Evolutionary conservation across 169 alveolate species (phyloP).

Genomic region (Perkinsus olseni): DNA sequence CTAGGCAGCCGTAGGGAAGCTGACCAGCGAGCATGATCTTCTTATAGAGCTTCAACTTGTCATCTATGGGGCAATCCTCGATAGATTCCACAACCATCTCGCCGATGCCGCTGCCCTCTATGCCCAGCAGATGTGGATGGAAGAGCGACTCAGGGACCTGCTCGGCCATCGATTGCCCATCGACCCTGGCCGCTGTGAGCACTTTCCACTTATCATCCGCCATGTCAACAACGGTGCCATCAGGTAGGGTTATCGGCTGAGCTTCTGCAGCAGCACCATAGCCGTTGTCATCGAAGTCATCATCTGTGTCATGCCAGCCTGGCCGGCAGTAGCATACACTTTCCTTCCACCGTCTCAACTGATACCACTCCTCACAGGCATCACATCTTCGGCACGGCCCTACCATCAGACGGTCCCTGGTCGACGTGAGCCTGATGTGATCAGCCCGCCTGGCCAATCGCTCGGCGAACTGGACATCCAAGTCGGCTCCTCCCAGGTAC

Average conservation of each 20-base stretch:
- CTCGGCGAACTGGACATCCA: not conserved
- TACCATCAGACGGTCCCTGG: not conserved
- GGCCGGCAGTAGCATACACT: not conserved
- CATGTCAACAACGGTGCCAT: not conserved
- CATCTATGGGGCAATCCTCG: not conserved
- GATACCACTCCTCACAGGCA: too few relatives aligned
- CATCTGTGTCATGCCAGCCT: not conserved
- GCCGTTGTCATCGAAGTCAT: not conserved
- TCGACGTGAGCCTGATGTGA: not conserved
- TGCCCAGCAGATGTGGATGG: not conserved
- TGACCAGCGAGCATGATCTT: not conserved
- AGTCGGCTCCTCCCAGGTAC: not conserved
- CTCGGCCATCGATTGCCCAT: not conserved
- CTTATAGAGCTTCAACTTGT: not conserved
- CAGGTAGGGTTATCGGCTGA: not conserved
- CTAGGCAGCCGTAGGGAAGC: not conserved
- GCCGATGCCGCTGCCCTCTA: not conserved
- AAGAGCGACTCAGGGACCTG: not conserved
- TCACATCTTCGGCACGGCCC: not conserved
- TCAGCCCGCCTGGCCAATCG: not conserved
- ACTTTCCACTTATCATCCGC: not conserved
- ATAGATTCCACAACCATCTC: not conserved
- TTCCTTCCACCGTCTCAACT: not conserved
- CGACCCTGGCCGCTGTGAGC: not conserved
- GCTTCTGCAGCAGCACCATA: not conserved